Evolutionary conservation across 441 rosid genomes (phyloP), one percentile per base, ranked within the genome.

Genomic region (Populus hybrid): DNA sequence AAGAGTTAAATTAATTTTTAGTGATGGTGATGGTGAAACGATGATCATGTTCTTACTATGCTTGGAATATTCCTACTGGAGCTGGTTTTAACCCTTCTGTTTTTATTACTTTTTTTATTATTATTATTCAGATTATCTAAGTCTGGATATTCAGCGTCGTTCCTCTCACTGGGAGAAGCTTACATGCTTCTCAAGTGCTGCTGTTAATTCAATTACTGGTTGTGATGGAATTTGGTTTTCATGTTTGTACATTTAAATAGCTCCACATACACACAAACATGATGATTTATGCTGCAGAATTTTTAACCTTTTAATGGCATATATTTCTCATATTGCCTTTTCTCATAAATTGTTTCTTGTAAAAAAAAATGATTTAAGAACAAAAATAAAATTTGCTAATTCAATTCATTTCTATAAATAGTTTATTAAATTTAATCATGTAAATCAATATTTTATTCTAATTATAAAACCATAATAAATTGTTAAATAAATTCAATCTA

Each of bases 101-200:
- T 76, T 67, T 3, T 18, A 16, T 38, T 11, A 9, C 20, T 54
- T 30, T 34, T 2, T 8, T 35, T 20, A 18, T 57, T 77, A n/a
- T n/a, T n/a, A n/a, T n/a, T n/a, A n/a, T 85, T 81, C 89, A 92
- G 99, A 96, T 57, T 93, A 92, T 79, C 83, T 92, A 68, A 86
- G 89, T 86, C 90, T 93, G 97, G 98, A 76, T 92, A 90, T 82
- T 95, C 98, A 61, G 91, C 99, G 0, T 95, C 97, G 21, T 95
- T 95, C 81, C 94, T 92, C 23, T 88, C 97, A 5, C 87, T 93
- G 9, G 99, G 95, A 8, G 85, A 97, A 77, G 89, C 98, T 34
- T 93, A 6, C 42, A 20, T 67, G 28, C 11, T 26, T 75, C 50
- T 67, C 54, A 69, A 36, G 30, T 74, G 61, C 14, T 23, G 34